These are phyloP conservation scores for Sporothrix sp. DNA, from an alignment of 2,329 filamentous ascomycete genomes.

Conservation along the genomic window DNA sequence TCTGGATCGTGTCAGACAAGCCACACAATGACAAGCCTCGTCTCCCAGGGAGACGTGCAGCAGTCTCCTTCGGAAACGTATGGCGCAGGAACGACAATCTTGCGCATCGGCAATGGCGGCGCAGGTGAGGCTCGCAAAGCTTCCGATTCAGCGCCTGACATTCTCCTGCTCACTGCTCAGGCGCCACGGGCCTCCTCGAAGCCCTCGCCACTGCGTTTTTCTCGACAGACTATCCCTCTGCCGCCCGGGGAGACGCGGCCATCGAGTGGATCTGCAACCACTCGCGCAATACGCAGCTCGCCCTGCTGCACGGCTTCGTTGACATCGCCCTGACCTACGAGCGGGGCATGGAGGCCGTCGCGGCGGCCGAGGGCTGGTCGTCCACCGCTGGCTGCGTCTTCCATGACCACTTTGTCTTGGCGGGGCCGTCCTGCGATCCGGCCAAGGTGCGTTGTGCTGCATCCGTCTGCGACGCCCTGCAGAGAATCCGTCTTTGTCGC, in stretches of 20 bases:
- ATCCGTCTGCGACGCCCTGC: not conserved
- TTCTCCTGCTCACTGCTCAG: not conserved
- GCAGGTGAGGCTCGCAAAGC: too few species aligned
- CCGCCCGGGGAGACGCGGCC: too few species aligned
- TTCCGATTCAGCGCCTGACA: too few species aligned
- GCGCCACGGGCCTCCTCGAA: not conserved
- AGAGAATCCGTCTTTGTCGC: not conserved
- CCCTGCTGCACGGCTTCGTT: not conserved
- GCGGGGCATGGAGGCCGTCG: not conserved
- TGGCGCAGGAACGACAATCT: not conserved
- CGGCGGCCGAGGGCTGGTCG: not conserved
- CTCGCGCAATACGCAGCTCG: not conserved
- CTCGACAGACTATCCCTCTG: not conserved
- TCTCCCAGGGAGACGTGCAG: not conserved
- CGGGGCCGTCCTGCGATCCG: not conserved
- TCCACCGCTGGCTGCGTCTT: not conserved
- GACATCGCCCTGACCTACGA: not conserved
- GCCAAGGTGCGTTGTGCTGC: not conserved
- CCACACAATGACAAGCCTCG: not conserved
- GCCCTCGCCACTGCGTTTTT: not conserved
- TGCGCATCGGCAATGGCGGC: not conserved
- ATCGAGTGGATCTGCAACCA: not conserved
- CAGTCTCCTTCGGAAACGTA: not conserved
- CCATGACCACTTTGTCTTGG: not conserved
- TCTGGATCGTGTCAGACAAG: too few species aligned